Percentiles rank a stretch among this genome's conserved stretches.
Evolutionary conservation across 495 filamentous ascomycete species (phyloP).

Genomic region (Neurospora discreta): DNA sequence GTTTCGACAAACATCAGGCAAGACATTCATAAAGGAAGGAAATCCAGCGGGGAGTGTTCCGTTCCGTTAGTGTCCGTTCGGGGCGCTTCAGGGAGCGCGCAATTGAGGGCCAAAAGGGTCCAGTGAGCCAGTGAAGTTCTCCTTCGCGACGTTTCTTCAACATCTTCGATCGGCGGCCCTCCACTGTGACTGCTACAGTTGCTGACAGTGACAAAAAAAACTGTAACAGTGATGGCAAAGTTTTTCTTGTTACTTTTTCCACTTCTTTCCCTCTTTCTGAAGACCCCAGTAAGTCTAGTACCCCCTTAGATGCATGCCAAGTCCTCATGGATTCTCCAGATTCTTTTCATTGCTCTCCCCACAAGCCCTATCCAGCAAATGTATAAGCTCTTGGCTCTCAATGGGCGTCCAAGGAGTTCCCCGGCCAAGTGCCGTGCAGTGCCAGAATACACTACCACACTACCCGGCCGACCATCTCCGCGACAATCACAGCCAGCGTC

Average conservation of each 20-base stretch:
- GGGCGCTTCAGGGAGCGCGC: neutral
- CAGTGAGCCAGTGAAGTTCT: neutral
- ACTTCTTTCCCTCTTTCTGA: neutral
- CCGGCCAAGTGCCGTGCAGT: neutral
- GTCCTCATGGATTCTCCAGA: neutral
- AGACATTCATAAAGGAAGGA: neutral
- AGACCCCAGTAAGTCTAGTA: too few species aligned
- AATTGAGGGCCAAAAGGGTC: neutral
- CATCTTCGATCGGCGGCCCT: neutral
- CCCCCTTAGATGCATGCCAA: neutral
- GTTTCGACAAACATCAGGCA: neutral
- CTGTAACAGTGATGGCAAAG: neutral
- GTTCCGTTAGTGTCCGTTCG: neutral
- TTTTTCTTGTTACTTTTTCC: neutral
- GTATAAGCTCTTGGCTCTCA: neutral
- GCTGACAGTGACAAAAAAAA: neutral
- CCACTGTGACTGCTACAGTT: neutral
- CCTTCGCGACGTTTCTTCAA: neutral
- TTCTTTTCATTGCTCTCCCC: neutral
- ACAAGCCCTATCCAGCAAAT: neutral
- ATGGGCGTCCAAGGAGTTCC: neutral
- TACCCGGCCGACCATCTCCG: neutral
- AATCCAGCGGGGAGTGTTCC: neutral
- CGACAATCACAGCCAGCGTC: neutral
- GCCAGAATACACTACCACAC: neutral